Evolutionary conservation across 2,329 filamentous ascomycete genomes (phyloP).

Genomic region (Apiospora marii): DNA sequence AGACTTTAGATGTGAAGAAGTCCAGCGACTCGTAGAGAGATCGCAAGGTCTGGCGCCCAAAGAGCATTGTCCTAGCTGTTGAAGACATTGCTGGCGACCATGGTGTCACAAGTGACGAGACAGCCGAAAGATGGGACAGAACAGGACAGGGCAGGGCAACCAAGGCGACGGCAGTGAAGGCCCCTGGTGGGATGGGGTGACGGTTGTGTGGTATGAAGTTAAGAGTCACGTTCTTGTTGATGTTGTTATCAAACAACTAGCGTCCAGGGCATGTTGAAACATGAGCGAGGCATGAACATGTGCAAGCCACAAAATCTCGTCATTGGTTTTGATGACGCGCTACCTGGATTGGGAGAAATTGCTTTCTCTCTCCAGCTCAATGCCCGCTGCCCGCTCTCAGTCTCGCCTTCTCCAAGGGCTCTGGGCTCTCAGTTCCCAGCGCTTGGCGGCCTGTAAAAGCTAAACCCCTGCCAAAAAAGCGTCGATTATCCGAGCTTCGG

Average conservation of each 20-base stretch:
- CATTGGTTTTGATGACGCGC: slow-evolving; percentile 34
- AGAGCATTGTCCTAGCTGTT: slow-evolving; percentile 42
- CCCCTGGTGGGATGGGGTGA: not conserved
- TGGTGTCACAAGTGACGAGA: slow-evolving; percentile 34
- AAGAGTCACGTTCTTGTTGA: slow-evolving; percentile 17
- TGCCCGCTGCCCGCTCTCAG: slow-evolving; percentile 1
- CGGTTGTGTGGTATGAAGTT: slow-evolving; percentile 18
- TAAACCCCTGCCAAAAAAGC: not conserved
- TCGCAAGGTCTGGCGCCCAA: slow-evolving; percentile 42
- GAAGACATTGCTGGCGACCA: slow-evolving; percentile 42
- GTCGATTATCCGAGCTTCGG: not conserved
- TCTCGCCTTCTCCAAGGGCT: not conserved
- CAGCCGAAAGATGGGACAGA: slow-evolving; percentile 1
- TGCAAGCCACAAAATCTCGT: slow-evolving; percentile 37
- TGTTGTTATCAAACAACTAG: slow-evolving; percentile 17
- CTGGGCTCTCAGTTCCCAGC: too few relatives aligned
- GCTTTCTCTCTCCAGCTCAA: slow-evolving; percentile 2
- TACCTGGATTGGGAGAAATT: slow-evolving; percentile 24
- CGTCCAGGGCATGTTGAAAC: slow-evolving; percentile 14
- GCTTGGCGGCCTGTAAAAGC: not conserved
- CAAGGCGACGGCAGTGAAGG: not conserved
- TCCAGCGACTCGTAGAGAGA: slow-evolving; percentile 40
- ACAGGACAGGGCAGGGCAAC: not conserved
- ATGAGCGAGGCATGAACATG: slow-evolving; percentile 27
- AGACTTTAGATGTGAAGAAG: slow-evolving; percentile 35